Percentiles rank a stretch among this genome's conserved stretches.
Evolutionary conservation across 1,284 basidiomycete genomes (phyloP).

Genomic region (Cutaneotrichosporon sp.): DNA sequence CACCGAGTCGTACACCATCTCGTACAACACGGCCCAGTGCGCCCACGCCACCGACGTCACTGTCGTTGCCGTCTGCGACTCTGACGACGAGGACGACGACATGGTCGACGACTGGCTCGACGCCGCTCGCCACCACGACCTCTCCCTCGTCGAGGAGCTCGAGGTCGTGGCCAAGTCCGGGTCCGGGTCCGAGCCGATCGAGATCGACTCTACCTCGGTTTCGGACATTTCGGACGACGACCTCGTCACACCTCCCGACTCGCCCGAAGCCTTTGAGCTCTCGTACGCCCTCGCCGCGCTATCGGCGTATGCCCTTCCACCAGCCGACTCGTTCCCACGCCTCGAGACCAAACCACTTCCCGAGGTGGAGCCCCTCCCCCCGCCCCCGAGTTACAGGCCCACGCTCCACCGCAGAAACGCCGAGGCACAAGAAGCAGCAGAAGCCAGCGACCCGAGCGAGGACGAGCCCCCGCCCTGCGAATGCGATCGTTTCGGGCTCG

Average conservation of each 20-base stretch:
- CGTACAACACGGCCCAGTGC: neutral
- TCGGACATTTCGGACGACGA: constrained; percentile 5
- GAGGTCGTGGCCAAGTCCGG: neutral
- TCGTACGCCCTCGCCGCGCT: neutral
- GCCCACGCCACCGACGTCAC: constrained; percentile 9
- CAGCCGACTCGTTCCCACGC: neutral
- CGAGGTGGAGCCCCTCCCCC: neutral
- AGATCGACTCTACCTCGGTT: neutral
- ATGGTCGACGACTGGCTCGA: constrained; percentile 18
- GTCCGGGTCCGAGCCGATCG: neutral
- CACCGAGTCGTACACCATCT: constrained; percentile 34
- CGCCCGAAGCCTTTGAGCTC: neutral
- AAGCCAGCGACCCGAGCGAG: neutral
- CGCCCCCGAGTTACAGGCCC: neutral
- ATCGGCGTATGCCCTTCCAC: neutral
- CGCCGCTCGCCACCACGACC: constrained; percentile 13
- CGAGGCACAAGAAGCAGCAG: neutral
- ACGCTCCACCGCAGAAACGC: neutral
- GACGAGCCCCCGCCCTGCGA: neutral
- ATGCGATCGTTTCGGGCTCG: neutral
- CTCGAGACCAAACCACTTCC: constrained; percentile 3
- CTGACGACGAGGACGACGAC: constrained; percentile 13
- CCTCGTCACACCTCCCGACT: constrained; percentile 6
- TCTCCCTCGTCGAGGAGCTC: constrained; percentile 4
- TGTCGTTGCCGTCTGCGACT: constrained; percentile 12